phyloP scores from a whole-genome alignment of 2,329 filamentous ascomycete species.

The Exophiala calicioides region DNA sequence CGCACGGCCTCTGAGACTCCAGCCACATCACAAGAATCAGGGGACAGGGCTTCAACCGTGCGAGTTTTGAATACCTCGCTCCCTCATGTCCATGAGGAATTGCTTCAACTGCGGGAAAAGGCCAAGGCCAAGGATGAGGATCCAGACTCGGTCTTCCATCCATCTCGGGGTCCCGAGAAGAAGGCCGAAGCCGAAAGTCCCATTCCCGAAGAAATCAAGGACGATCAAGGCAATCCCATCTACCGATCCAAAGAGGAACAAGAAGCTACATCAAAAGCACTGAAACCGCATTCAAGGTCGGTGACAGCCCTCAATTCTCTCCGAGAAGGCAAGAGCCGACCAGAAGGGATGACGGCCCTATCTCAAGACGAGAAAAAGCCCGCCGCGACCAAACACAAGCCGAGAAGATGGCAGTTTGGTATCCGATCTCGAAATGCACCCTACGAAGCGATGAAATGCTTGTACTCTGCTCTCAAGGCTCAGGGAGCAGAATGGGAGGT shows the following conservation, averaged over 20 bases:
- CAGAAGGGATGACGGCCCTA: constrained; percentile 56
- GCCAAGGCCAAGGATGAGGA: constrained; percentile 49
- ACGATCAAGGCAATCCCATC: constrained; percentile 29
- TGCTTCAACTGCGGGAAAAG: constrained; percentile 65
- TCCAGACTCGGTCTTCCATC: constrained; percentile 31
- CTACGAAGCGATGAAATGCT: constrained; percentile 89
- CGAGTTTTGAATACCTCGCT: constrained; percentile 89
- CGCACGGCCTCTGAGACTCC: constrained; percentile 31
- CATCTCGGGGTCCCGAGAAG: constrained; percentile 19
- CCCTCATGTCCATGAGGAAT: constrained; percentile 85
- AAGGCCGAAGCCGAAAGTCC: constrained; percentile 26
- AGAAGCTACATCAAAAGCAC: constrained; percentile 73
- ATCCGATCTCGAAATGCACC: constrained; percentile 93
- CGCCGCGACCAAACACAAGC: constrained; percentile 56
- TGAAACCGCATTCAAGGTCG: constrained; percentile 81
- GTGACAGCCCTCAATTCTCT: constrained; percentile 66
- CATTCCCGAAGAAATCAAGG: constrained; percentile 32
- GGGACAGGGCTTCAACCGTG: constrained; percentile 73
- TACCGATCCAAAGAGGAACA: constrained; percentile 65
- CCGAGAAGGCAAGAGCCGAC: constrained; percentile 56
- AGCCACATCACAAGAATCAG: constrained; percentile 36
- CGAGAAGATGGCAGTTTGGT: constrained; percentile 95
- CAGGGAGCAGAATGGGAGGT: constrained; percentile 84
- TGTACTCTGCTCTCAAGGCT: constrained; percentile 86
- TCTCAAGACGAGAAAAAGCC: constrained; percentile 46